Evolutionary conservation across 1,284 basidiomycete genomes (phyloP).

Genomic region (Ustilago cynodontis): DNA sequence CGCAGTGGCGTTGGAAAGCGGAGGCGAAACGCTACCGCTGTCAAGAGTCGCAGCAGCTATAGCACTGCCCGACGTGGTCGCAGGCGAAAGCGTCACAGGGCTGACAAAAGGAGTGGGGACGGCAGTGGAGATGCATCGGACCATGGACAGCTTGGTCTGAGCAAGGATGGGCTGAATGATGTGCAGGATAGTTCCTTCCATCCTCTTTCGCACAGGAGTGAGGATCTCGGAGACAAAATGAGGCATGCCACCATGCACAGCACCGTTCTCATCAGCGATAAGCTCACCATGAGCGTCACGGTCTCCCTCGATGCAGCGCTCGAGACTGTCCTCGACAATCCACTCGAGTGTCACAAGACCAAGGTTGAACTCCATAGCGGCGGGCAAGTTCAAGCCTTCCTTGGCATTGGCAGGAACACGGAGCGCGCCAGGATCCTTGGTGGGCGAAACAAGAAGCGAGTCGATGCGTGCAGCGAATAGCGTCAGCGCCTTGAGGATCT

Average conservation of each 20-base stretch:
- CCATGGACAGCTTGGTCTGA: conserved; percentile 57
- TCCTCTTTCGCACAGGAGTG: conserved; percentile 66
- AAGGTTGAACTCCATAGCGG: conserved; percentile 67
- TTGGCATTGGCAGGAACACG: conserved; percentile 60
- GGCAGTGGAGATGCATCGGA: conserved; percentile 53
- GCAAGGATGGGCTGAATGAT: conserved; percentile 66
- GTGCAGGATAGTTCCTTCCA: conserved; percentile 68
- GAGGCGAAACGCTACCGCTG: conserved; percentile 24
- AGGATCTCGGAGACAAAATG: conserved; percentile 67
- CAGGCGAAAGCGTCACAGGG: conserved; percentile 41
- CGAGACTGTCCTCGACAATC: conserved; percentile 68
- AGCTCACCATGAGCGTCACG: conserved; percentile 52
- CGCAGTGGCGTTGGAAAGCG: conserved; percentile 2
- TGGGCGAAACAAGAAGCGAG: conserved; percentile 59
- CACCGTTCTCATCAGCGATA: conserved; percentile 55
- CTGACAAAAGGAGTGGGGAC: conserved; percentile 59
- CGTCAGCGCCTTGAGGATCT: conserved; percentile 66
- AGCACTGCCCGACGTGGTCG: conserved; percentile 32
- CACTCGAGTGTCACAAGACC: conserved; percentile 65
- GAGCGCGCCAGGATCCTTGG: conserved; percentile 53
- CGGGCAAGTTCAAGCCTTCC: conserved; percentile 54
- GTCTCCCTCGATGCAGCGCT: conserved; percentile 66
- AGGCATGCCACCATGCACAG: conserved; percentile 59
- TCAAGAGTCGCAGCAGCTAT: conserved; percentile 3
- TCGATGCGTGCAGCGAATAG: conserved; percentile 68